Evolutionary conservation across 306 rosid genomes (phyloP), one percentile per base, ranked within the genome.

Genomic region (Cucurbita moschata): DNA sequence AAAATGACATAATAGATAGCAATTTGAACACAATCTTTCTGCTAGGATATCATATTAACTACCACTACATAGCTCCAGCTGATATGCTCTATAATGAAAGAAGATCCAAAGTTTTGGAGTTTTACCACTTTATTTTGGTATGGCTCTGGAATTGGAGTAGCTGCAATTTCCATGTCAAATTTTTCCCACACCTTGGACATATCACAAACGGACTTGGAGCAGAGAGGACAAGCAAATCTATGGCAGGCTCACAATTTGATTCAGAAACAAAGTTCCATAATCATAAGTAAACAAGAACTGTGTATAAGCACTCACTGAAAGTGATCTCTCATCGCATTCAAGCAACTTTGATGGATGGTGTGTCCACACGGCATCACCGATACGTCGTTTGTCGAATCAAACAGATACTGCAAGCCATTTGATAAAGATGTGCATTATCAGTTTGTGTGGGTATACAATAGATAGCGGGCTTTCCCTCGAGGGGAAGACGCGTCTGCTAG

Each of bases 151-250:
- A 87, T 87, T 19, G 87, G 92, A 18, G 85, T 85, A 38, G 93
- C 89, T 8, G 98, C 97, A 60, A 90, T 88, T 84, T 93, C 96
- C 81, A 77, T 26, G 83, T 92, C 98, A 54, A 86, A 75, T 79
- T 80, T 86, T 80, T 90, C 97, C 98, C 98, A 93, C 50, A 90
- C 92, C 77, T 81, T 86, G 47, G 97, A 90, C 98, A 93, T 90
- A 71, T 90, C 97, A 78, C 89, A 90, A 21, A 90, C 89, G 1
- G 98, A 88, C 79, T 88, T 90, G 10, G 96, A 88, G 85, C 94
- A 93, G 56, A 90, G 86, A 40, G 98, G 98, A 81, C 98, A 90
- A 19, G 90, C 88, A 65, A 86, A 90, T 77, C 97, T 93, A 84
- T 71, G 53, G 38, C 5, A 49, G 7, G 14, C 47, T 19, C 73